Percentiles rank a stretch among this genome's conserved stretches.
Conservation (phyloP, 1,139 yeast genomes). For the Groenewaldozyma sp. region DNA sequence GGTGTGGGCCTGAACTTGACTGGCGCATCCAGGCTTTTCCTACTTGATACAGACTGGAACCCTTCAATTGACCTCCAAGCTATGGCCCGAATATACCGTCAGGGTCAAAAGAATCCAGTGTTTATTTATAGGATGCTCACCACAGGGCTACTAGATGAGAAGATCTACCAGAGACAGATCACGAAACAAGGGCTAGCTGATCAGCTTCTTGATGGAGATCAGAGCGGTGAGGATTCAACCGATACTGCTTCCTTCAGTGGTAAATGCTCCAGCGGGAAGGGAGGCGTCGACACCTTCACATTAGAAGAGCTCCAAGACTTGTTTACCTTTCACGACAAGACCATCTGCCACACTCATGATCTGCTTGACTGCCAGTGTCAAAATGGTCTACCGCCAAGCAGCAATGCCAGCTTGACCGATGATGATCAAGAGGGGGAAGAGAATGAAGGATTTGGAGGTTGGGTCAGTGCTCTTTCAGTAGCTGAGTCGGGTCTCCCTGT, state of each 20-base stretch:
- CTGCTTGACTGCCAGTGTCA: constrained; percentile 57
- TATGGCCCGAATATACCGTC: constrained; percentile 91
- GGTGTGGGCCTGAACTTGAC: constrained; percentile 86
- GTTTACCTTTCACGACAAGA: constrained; percentile 47
- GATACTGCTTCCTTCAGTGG: neutral
- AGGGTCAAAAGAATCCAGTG: constrained; percentile 77
- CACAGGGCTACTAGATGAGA: constrained; percentile 90
- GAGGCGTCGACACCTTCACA: constrained; percentile 24
- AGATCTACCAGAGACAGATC: constrained; percentile 86
- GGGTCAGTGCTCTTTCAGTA: constrained; percentile 41
- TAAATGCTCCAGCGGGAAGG: constrained; percentile 4
- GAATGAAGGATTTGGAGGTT: constrained; percentile 27
- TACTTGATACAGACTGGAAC: constrained; percentile 92
- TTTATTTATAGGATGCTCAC: constrained; percentile 62
- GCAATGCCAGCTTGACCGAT: constrained; percentile 10
- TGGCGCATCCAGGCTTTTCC: constrained; percentile 79
- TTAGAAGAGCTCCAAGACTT: constrained; percentile 62
- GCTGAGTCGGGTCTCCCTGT: constrained; percentile 20
- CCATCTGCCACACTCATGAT: constrained; percentile 74
- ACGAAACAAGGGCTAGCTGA: constrained; percentile 76
- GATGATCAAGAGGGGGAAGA: constrained; percentile 17
- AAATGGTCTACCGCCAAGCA: constrained; percentile 11
- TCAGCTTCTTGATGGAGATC: constrained; percentile 50
- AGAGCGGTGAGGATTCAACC: constrained; percentile 5
- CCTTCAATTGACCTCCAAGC: constrained; percentile 92